Percentiles rank a stretch among this genome's conserved stretches.
phyloP scores from a whole-genome alignment of 2,329 filamentous ascomycete genomes.

The Pseudomassariella vexata region DNA sequence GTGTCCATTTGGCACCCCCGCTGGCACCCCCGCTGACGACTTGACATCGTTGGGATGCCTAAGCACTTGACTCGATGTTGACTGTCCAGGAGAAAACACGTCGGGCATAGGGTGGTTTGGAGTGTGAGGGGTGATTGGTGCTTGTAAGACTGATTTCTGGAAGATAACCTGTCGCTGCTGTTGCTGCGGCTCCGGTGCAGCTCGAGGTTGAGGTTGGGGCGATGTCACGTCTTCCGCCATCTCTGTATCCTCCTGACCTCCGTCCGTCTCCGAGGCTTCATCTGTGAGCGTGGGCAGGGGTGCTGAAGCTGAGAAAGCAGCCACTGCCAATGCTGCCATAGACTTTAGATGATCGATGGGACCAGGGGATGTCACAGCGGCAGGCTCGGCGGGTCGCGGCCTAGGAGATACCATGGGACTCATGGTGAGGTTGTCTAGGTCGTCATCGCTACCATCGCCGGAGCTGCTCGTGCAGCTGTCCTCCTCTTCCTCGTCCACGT shows the following conservation, averaged over 20 bases:
- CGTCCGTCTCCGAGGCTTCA: background rate
- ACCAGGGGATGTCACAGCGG: too few species aligned
- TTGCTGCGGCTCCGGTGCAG: slow-evolving; percentile 1
- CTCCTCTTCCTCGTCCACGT: slow-evolving; percentile 26
- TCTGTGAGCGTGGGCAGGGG: slow-evolving; percentile 10
- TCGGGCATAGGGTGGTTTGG: slow-evolving; percentile 19
- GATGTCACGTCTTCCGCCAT: too few species aligned
- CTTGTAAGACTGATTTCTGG: slow-evolving; percentile 18
- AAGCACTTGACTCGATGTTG: slow-evolving; percentile 18
- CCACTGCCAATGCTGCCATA: slow-evolving; percentile 5
- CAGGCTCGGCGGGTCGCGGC: slow-evolving; percentile 11
- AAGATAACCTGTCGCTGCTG: background rate
- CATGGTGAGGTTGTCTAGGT: too few species aligned
- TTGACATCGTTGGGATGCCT: slow-evolving; percentile 24
- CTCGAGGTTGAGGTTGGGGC: too few species aligned
- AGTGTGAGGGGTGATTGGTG: slow-evolving; percentile 22
- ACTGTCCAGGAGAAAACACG: slow-evolving; percentile 17
- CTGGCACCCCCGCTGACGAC: slow-evolving; percentile 27
- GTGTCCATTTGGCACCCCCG: slow-evolving; percentile 19
- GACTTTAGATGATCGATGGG: slow-evolving; percentile 7
- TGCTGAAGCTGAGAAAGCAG: background rate
- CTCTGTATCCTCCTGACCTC: too few species aligned
- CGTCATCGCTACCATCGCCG: slow-evolving; percentile 4
- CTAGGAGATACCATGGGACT: slow-evolving; percentile 26
- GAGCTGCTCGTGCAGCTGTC: slow-evolving; percentile 6